Percentiles rank a stretch among this genome's conserved stretches.
Evolutionary conservation across 1,284 basidiomycete genomes (phyloP).

Genomic region (Jaminaea rosea): DNA sequence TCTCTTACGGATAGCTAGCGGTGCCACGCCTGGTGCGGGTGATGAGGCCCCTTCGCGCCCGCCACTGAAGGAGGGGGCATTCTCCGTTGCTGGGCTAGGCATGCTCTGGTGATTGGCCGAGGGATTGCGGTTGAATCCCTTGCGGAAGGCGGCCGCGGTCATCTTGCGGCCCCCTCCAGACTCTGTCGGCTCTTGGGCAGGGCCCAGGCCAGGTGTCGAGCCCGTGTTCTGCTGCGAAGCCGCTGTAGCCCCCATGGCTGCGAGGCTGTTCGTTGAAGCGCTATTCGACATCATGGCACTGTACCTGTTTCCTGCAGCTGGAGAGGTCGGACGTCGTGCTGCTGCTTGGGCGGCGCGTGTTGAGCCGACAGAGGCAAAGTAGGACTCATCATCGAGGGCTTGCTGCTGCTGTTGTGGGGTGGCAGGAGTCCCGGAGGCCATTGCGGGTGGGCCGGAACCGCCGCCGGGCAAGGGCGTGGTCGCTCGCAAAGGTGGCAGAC

Average conservation of each 20-base stretch:
- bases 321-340: constrained; percentile 22
- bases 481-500: constrained; percentile 21
- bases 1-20: background rate
- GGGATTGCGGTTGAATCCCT: constrained; percentile 27
- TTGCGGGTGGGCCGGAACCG: no score
- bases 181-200: constrained; percentile 6
- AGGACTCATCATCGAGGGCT: constrained; percentile 17
- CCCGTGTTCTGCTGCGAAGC: no score
- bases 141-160: constrained; percentile 35
- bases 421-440: no score
- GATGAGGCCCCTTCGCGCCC: no score
- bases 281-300: background rate
- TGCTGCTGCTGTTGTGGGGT: background rate
- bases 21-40: background rate
- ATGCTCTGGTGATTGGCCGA: constrained; percentile 15
- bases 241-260: background rate
- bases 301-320: constrained; percentile 2
- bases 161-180: constrained; percentile 35
- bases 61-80: no score
- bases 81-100: no score
- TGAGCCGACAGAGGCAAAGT: constrained; percentile 32
- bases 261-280: constrained; percentile 14
- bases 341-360: constrained; percentile 34
- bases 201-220: no score
- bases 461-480: constrained; percentile 18